Base-by-base conservation (phyloP, 257 asterid genomes). In the Buddleja alternifolia region DNA sequence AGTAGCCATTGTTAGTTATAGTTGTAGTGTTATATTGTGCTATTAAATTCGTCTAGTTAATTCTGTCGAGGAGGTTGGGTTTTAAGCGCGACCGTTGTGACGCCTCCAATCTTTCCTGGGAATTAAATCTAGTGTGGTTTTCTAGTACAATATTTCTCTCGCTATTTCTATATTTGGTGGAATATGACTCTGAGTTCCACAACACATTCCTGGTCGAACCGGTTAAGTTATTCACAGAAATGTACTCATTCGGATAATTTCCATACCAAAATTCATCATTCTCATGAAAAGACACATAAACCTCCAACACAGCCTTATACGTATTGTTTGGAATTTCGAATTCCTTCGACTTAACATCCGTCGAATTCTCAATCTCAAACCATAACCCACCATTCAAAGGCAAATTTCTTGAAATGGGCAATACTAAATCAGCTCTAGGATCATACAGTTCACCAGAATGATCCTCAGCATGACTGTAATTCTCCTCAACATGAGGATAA, bases 181-280 rank as follows among this genome's bases (percentile, higher is more conserved):
- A n/a, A n/a, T n/a, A n/a, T n/a, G n/a, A n/a, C n/a, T n/a, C n/a
- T n/a, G n/a, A n/a, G n/a, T n/a, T n/a, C n/a, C n/a, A n/a, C n/a
- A n/a, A n/a, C n/a, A n/a, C n/a, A n/a, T n/a, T n/a, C n/a, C n/a
- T n/a, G n/a, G n/a, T n/a, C 0, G 36, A 3, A 7, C 70, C 72
- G 0, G 71, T 64, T 17, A 73, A 77, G 37, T 78, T 77, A 60
- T 80, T 75, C 1, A 39, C 65, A 7, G 68, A 51, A n/a, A 75
- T 66, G 56, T 78, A 84, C 54, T 84, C 89, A 39, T 79, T 77
- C 4, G 86, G 85, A n/a, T 29, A 70, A 74, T 87, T 82, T 8
- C 72, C 77, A 42, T 51, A 82, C 94, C 94, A 84, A 34, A 81
- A 84, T 44, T 87, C 89, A 75, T 81, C 89, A 10, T 79, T 82